Evolutionary conservation across 2,329 filamentous ascomycete genomes (phyloP), one percentile per base, ranked within the genome.

Genomic region (Aspergillus terreus): DNA sequence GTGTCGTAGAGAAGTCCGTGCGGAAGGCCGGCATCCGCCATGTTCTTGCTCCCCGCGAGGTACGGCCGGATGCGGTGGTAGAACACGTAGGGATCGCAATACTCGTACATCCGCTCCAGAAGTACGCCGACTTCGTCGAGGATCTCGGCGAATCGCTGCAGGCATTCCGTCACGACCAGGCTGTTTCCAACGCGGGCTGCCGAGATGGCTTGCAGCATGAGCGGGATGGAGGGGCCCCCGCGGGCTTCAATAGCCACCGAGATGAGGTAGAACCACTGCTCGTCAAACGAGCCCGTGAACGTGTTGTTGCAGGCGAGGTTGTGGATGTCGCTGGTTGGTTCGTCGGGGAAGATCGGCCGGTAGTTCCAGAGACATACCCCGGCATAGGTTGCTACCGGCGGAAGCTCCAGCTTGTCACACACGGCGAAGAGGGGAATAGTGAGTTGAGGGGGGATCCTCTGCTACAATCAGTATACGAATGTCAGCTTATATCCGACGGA

Each of bases 191-290:
- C 74, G 46, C 90, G 83, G 19, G 86, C 92, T 33, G 92, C 92
- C 47, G 82, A 78, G 51, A 99, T 92, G 44, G 94, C 94, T 38
- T 85, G 81, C 40, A 99, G 78, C 90, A 96, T 96, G 52, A 96
- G 76, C 0, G 91, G 85, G 48, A 99, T 85, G 52, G 92, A 88
- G 3, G 91, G 88, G 0, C 86, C 94, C 23, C 90, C 92, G 50
- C 90, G 86, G 49, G 92, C 91, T 73, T 99, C 94, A 58, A 99
- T 96, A 56, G 92, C 94, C 3, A 96, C 89, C 0, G 91, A 96
- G 47, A 97, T 84, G 11, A 99, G 80, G 69, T 97, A 99, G 69
- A 99, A 99, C 94, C 94, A 99, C 56, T 94, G 96, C 74, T 99
- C 94, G 67, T 99, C 94, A 50, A 95, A 78, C 6, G 91, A 92